phyloP scores from a whole-genome alignment of 1,139 yeast genomes.

The Protomyces arabidopsidicola region DNA sequence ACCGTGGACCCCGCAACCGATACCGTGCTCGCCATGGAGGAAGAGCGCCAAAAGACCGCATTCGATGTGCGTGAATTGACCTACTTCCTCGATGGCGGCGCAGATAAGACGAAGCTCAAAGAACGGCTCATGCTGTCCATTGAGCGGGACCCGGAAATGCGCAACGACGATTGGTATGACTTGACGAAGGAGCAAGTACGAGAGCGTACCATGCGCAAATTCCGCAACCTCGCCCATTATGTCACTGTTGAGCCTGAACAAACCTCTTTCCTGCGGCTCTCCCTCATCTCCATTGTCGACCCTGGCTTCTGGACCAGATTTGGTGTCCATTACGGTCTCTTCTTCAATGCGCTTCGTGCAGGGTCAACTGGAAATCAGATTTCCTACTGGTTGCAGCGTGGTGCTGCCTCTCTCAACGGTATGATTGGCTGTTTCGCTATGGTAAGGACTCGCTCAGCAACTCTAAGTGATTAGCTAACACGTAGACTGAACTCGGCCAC shows the following conservation, averaged over 20 bases:
- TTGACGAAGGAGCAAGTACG: constrained; percentile 49
- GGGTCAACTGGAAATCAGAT: constrained; percentile 62
- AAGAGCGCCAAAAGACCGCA: constrained; percentile 49
- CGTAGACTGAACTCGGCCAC: constrained; percentile 73
- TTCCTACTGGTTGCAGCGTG: constrained; percentile 69
- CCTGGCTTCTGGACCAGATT: constrained; percentile 62
- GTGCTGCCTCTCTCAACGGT: constrained; percentile 58
- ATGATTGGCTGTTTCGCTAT: constrained; percentile 92
- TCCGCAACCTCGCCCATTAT: constrained; percentile 49
- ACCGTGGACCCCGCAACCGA: constrained; percentile 31
- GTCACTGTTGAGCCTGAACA: constrained; percentile 47
- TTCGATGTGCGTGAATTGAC: constrained; percentile 50
- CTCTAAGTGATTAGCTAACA: not conserved
- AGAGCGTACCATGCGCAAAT: constrained; percentile 51
- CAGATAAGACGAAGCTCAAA: constrained; percentile 45
- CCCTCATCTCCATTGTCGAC: constrained; percentile 48
- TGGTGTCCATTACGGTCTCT: constrained; percentile 65
- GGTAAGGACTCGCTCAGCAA: constrained; percentile 37
- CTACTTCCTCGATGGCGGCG: constrained; percentile 54
- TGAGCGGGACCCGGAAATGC: constrained; percentile 56
- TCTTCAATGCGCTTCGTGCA: constrained; percentile 64
- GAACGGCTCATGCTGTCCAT: constrained; percentile 48
- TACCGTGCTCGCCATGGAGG: constrained; percentile 41
- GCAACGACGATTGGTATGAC: constrained; percentile 52
- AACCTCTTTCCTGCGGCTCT: constrained; percentile 40